Evolutionary conservation across 805 yeast genomes (phyloP), one percentile per base, ranked within the genome.

Genomic region (Schizosaccharomyces lindneri): DNA sequence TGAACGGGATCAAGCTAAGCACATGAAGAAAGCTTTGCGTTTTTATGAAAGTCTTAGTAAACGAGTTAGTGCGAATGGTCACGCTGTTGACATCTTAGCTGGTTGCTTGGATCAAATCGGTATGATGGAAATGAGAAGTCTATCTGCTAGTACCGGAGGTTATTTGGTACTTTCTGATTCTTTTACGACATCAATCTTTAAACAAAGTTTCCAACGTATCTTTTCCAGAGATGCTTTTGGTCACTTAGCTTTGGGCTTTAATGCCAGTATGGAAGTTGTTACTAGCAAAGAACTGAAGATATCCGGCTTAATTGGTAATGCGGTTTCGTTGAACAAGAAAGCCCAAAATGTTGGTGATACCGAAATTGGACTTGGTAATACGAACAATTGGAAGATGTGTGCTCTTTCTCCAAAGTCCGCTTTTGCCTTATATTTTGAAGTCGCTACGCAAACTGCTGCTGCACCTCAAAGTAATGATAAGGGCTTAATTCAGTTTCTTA

Each of bases 41-140:
- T 88, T 81, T 69, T 89, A 88, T 72, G 89, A 85, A 64, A 74
- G 76, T 48, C 71, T 89, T 59, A 84, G 94, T 48, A 78, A 80
- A 55, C 83, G 82, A 66, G 86, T 86, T 46, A 79, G 90, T 59
- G 72, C 74, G 29, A 79, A 81, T 65, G 85, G 87, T 17, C 95
- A 87, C 68, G 80, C 90, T 36, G 82, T 89, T 63, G 96, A 89
- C 72, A 80, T 89, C 59, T 88, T 86, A 73, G 95, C 95, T 39
- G 96, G 97, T 64, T 86, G 95, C 74, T 87, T 87, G 71, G 97
- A 89, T 74, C 97, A 89, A 77, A 84, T 88, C 63, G 97, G 97
- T 70, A 80, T 89, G 76, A 82, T 82, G 67, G 97, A 89, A 75
- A 89, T 89, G 97, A 85, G 87, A 73, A 77, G 83, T 63, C 75